These are phyloP conservation scores for Drechmeria coniospora DNA, from an alignment of 2,329 filamentous ascomycete species.

Conservation along the genomic window DNA sequence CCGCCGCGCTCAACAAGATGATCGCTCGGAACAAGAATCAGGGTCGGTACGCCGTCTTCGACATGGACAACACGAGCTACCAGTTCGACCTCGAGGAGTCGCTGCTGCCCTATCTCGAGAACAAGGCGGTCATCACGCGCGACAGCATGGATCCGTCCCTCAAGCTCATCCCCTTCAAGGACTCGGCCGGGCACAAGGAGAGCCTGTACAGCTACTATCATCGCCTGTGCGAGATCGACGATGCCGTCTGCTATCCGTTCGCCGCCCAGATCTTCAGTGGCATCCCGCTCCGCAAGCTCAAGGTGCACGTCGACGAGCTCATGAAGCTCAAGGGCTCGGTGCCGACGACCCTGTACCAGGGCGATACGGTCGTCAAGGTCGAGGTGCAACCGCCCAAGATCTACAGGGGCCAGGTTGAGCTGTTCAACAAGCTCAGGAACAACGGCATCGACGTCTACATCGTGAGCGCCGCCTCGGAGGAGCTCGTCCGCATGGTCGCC, in stretches of 20 bases:
- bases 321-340: constrained; percentile 25
- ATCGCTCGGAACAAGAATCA: constrained; percentile 21
- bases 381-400: constrained; percentile 19
- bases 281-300: constrained; percentile 26
- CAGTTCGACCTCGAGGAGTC: constrained; percentile 27
- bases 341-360: constrained; percentile 19
- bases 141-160: constrained; percentile 23
- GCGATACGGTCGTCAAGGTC: constrained; percentile 12
- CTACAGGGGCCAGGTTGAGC: constrained; percentile 24
- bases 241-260: constrained; percentile 26
- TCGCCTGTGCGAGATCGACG: constrained; percentile 26
- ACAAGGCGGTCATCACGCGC: constrained; percentile 23
- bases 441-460: constrained; percentile 29
- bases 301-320: constrained; percentile 30
- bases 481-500: constrained; percentile 29
- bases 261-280: constrained; percentile 25
- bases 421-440: constrained; percentile 25
- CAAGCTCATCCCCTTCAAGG: constrained; percentile 25
- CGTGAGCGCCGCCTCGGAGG: constrained; percentile 24
- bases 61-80: constrained; percentile 31
- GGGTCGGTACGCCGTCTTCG: constrained; percentile 23
- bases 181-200: constrained; percentile 21
- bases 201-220: constrained; percentile 29
- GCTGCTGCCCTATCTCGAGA: constrained; percentile 26
- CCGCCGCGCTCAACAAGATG: constrained; percentile 19